Evolutionary conservation across 2,329 filamentous ascomycete species (phyloP).

Genomic region (Xylaria sp.): DNA sequence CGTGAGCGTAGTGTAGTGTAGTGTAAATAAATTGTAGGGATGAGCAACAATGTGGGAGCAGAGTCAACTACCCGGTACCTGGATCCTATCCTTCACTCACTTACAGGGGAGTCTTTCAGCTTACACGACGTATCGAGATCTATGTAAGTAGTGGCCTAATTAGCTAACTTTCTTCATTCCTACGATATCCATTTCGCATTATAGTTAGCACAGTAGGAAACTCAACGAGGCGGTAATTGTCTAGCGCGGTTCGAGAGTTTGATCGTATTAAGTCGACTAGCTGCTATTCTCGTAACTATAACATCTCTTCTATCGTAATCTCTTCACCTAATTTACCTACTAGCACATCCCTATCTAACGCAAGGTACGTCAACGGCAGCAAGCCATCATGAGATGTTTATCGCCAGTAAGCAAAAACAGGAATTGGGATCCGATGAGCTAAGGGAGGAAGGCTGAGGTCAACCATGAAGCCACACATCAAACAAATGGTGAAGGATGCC

Average conservation of each 20-base stretch:
- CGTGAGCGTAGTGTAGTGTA: neutral
- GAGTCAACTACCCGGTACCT: neutral
- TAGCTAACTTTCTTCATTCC: neutral
- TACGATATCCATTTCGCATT: neutral
- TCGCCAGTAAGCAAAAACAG: slow-evolving; percentile 9
- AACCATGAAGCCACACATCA: slow-evolving; percentile 3
- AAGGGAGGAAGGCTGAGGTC: slow-evolving; percentile 8
- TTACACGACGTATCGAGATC: neutral
- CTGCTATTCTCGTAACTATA: neutral
- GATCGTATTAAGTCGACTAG: neutral
- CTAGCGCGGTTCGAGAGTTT: neutral
- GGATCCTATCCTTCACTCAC: neutral
- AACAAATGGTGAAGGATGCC: neutral
- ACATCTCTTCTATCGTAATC: neutral
- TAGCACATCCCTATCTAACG: neutral
- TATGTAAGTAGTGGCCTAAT: neutral
- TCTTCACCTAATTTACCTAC: neutral
- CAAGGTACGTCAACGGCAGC: neutral
- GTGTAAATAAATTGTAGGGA: neutral
- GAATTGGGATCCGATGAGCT: neutral
- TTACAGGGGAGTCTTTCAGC: neutral
- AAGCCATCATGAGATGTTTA: neutral
- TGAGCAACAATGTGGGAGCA: neutral
- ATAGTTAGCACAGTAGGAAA: too few relatives aligned
- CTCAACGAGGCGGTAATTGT: neutral